Base-by-base conservation (phyloP, 345 rosid genomes). In the Angophora floribunda region DNA sequence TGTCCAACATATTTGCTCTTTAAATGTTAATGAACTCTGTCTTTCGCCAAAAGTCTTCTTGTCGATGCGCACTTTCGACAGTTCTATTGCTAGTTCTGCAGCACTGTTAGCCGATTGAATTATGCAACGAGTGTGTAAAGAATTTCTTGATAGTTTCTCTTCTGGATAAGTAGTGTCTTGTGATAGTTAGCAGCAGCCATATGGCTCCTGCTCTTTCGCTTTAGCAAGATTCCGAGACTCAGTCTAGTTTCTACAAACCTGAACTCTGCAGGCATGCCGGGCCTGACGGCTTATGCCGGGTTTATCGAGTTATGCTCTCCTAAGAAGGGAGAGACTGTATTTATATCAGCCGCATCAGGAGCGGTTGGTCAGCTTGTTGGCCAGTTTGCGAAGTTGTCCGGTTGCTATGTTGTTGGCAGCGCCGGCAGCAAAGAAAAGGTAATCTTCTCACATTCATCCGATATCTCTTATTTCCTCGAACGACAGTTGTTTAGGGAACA, bases 321-420 rank as follows among this genome's bases (percentile, higher is more conserved):
- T 4, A 89, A 89, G 86, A 79, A 89, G 82, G 88, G 88, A 50
- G 90, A 89, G 14, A 36, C 51, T 32, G 88, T 86, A 21, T 82
- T 86, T 41, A 9, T 89, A 28, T 89, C 86, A 2, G 90, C 90
- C 3, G 86, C 90, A 13, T 55, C 86, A 3, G 88, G 90, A n/a
- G 90, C 88, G 8, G 90, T 79, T 28, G 88, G 90, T 45, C 88
- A 86, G 51, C 86, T 89, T 15, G 86, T 86, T 57, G 88, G 90
- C 26, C 90, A 89, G 10, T 16, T 89, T 22, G 88, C 90, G 13
- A 86, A 79, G 51, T 32, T 86, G 63, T 67, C 28, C 9, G 90
- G 90, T n/a, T 89, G 90, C 79, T 89, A 65, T 70, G 90, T 89
- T 8, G 90, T 89, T n/a, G 89, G 89, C 67, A 88, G 89, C 13